These are phyloP conservation scores for Scheffersomyces amazonensis DNA, from an alignment of 805 yeast genomes.

Conservation along the genomic window DNA sequence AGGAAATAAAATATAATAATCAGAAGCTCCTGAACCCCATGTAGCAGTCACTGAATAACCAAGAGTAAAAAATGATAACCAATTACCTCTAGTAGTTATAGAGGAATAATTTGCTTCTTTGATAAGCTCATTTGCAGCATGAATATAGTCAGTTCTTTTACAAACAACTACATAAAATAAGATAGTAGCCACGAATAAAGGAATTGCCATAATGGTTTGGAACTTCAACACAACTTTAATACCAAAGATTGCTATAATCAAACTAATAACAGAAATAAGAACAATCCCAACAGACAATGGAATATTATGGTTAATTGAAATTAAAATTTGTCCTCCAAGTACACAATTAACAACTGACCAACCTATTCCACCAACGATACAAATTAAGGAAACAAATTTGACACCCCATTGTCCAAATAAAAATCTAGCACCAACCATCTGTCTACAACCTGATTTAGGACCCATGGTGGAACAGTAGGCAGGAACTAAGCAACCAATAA, in stretches of 20 bases:
- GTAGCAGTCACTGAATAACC: conserved; percentile 35
- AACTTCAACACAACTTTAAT: conserved; percentile 26
- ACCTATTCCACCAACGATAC: conserved; percentile 32
- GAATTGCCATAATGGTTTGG: conserved; percentile 26
- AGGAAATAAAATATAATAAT: conserved; percentile 31
- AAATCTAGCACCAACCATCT: conserved; percentile 35
- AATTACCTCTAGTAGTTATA: conserved; percentile 24
- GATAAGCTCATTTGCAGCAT: conserved; percentile 18
- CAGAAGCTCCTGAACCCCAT: conserved; percentile 35
- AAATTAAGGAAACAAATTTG: conserved; percentile 25
- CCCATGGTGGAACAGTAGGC: conserved; percentile 40
- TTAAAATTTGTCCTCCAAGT: conserved; percentile 33
- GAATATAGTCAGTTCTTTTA: conserved; percentile 16
- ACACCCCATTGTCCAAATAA: conserved; percentile 37
- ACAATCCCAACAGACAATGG: conserved; percentile 30
- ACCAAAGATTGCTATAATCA: conserved; percentile 31
- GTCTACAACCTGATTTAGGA: conserved; percentile 35
- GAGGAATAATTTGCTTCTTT: conserved; percentile 9
- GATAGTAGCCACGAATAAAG: conserved; percentile 25
- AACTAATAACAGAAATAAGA: conserved; percentile 21
- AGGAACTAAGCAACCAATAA: conserved; percentile 33
- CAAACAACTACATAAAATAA: conserved; percentile 31
- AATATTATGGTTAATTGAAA: conserved; percentile 19
- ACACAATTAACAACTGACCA: conserved; percentile 40
- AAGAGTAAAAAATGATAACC: conserved; percentile 33